Conservation (phyloP, 2,329 filamentous ascomycete species). For the Hypomyces perniciosus region DNA sequence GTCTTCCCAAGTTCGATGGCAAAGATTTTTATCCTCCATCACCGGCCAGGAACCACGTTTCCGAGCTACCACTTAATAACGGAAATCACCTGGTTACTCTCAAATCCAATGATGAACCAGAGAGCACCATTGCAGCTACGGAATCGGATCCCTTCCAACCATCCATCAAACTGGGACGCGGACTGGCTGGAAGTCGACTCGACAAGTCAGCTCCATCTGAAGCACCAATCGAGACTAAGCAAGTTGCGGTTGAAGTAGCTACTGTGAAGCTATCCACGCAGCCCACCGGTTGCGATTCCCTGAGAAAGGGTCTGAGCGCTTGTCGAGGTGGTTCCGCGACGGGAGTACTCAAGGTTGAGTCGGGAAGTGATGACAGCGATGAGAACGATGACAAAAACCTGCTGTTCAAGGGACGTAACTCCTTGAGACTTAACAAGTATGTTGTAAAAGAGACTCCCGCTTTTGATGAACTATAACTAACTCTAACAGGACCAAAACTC, state of each 20-base stretch:
- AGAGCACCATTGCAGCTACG: too few relatives aligned
- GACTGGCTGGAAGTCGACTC: not conserved
- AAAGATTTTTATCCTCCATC: constrained; percentile 59
- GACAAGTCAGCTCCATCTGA: too few relatives aligned
- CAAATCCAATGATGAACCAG: not conserved
- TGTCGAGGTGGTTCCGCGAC: not conserved
- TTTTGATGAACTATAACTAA: constrained; percentile 10
- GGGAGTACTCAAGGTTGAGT: constrained; percentile 1
- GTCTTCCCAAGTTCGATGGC: constrained; percentile 58
- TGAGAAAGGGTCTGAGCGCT: too few relatives aligned
- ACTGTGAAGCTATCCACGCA: too few relatives aligned
- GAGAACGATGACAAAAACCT: constrained; percentile 30
- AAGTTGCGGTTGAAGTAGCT: too few relatives aligned
- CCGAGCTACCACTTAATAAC: not conserved
- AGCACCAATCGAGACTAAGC: too few relatives aligned
- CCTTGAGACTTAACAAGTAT: constrained; percentile 26
- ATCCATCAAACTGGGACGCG: constrained; percentile 10
- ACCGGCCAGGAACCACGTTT: constrained; percentile 35
- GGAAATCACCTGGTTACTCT: not conserved
- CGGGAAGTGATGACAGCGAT: constrained; percentile 17
- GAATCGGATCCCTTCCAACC: constrained; percentile 17
- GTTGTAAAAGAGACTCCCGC: constrained; percentile 6
- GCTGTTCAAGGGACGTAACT: constrained; percentile 33
- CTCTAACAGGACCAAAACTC: constrained; percentile 31
- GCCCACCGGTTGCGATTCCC: too few relatives aligned